Conservation (phyloP, 2,329 filamentous ascomycete species). For the Nemania diffusa region DNA sequence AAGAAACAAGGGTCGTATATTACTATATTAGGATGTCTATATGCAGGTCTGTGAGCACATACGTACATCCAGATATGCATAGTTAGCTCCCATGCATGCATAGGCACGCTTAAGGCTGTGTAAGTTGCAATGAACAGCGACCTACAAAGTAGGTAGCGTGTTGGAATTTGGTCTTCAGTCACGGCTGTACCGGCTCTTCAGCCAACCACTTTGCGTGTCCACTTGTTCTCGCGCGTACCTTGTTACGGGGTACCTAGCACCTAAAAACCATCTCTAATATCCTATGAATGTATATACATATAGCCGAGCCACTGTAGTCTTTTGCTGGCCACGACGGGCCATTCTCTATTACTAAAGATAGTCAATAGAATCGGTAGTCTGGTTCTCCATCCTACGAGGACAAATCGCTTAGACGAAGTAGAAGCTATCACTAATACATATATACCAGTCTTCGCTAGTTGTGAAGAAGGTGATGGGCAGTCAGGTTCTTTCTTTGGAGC, state of each 20-base stretch:
- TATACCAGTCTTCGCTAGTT: not conserved
- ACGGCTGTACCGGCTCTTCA: slow-evolving; percentile 16
- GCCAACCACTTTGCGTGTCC: slow-evolving; percentile 22
- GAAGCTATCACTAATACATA: not conserved
- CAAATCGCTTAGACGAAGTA: not conserved
- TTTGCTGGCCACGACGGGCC: not conserved
- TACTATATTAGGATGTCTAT: slow-evolving; percentile 5
- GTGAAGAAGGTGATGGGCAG: not conserved
- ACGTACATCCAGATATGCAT: not conserved
- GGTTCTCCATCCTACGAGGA: not conserved
- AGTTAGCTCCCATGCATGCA: not conserved
- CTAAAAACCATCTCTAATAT: slow-evolving; percentile 5
- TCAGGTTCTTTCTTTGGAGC: not conserved
- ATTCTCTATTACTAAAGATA: not conserved
- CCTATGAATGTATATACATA: slow-evolving; percentile 8
- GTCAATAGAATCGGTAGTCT: slow-evolving; percentile 6
- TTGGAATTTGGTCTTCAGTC: not conserved
- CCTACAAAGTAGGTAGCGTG: no score
- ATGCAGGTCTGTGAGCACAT: slow-evolving; percentile 7
- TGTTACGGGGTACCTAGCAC: no score
- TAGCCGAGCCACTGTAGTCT: slow-evolving; percentile 17
- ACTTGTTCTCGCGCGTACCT: slow-evolving; percentile 3
- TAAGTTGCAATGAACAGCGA: slow-evolving; percentile 6
- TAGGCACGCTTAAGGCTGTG: slow-evolving; percentile 9
- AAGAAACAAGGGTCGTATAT: slow-evolving; percentile 13